Evolutionary conservation across 139 green algal genomes (phyloP).

Genomic region (Ulvella scutata): DNA sequence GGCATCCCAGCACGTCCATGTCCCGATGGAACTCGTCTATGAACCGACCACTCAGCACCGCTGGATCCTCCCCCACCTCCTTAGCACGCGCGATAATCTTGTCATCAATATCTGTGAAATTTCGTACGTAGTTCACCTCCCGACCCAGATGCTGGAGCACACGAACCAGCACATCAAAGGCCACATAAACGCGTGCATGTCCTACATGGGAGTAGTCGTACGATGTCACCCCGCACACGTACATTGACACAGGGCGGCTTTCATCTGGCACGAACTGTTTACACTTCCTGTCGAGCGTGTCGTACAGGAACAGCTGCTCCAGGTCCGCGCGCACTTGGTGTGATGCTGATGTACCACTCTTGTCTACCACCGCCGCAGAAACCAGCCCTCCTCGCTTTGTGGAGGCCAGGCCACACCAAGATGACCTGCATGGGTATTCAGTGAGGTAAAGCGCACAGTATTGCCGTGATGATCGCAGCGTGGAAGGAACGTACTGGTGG

Average conservation of each 20-base stretch:
- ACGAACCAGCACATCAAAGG: slow-evolving; percentile 85
- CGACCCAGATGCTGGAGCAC: slow-evolving; percentile 47
- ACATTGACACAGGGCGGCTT: slow-evolving; percentile 66
- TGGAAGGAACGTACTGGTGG: too few relatives aligned
- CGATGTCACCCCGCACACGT: slow-evolving; percentile 94
- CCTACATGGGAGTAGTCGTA: slow-evolving; percentile 89
- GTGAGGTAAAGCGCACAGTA: too few relatives aligned
- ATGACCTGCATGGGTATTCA: too few relatives aligned
- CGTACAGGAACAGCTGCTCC: slow-evolving; percentile 50
- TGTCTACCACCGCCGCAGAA: too few relatives aligned
- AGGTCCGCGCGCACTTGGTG: too few relatives aligned
- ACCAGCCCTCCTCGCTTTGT: too few relatives aligned
- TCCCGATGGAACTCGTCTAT: slow-evolving; percentile 86
- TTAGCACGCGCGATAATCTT: slow-evolving; percentile 89
- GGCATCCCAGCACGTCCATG: slow-evolving; percentile 72
- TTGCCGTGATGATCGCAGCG: too few relatives aligned
- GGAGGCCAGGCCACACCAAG: too few relatives aligned
- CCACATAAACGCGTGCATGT: slow-evolving; percentile 89
- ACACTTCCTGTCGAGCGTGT: slow-evolving; percentile 73
- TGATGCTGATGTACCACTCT: too few relatives aligned
- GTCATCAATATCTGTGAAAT: slow-evolving; percentile 84
- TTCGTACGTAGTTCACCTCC: slow-evolving; percentile 54
- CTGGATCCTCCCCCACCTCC: slow-evolving; percentile 47
- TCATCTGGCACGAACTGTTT: slow-evolving; percentile 50
- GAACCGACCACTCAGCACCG: slow-evolving; percentile 55